Conservation (phyloP, 345 rosid genomes). For the Citrus maxima region DNA sequence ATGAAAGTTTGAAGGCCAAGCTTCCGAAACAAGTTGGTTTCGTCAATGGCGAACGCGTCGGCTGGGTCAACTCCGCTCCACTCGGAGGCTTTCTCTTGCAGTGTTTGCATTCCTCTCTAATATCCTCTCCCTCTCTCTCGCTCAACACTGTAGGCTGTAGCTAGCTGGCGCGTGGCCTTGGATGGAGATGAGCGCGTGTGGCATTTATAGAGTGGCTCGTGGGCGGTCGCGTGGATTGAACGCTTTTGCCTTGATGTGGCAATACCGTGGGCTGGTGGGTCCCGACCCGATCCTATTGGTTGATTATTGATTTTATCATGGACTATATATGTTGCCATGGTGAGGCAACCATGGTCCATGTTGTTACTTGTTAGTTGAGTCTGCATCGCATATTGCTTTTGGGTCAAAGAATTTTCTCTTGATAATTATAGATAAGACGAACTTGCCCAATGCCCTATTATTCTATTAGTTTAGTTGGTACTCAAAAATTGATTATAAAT, state of each 20-base stretch:
- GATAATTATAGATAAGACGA: no score
- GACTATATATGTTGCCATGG: neutral
- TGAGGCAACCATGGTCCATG: neutral
- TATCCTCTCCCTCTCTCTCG: neutral
- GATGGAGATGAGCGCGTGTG: constrained; percentile 11
- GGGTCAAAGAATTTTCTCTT: neutral
- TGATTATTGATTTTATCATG: no score
- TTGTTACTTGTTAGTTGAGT: neutral
- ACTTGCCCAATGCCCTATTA: no score
- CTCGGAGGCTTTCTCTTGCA: constrained; percentile 76
- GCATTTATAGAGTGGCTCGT: constrained; percentile 2
- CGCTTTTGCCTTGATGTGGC: neutral
- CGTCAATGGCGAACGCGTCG: constrained; percentile 81
- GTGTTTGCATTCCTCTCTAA: constrained; percentile 51
- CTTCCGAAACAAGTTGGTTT: constrained; percentile 65
- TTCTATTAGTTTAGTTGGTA: no score
- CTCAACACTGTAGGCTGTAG: neutral
- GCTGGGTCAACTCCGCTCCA: constrained; percentile 79
- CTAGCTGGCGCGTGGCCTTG: neutral
- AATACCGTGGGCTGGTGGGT: neutral
- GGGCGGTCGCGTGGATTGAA: constrained; percentile 25
- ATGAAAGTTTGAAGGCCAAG: constrained; percentile 81
- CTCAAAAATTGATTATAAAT: no score
- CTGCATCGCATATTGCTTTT: neutral
- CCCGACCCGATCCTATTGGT: neutral